These are phyloP conservation scores for Tetradesmus lagerheimii DNA, from an alignment of 139 green algal genomes.

Conservation along the genomic window DNA sequence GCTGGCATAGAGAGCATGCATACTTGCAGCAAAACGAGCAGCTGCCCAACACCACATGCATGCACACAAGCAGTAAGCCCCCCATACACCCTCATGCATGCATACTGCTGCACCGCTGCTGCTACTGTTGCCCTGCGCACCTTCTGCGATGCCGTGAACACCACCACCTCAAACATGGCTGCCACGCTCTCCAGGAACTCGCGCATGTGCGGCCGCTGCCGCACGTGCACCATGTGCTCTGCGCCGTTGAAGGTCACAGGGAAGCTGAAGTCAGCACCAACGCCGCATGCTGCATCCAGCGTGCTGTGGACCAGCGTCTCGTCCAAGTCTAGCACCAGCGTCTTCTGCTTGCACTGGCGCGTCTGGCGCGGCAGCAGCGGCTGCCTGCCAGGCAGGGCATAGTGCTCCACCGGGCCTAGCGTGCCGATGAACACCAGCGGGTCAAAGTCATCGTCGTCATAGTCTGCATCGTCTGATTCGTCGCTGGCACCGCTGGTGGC, in stretches of 20 bases:
- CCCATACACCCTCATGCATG: too few relatives aligned
- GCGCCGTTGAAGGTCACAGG: slow-evolving; percentile 73
- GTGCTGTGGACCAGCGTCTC: slow-evolving; percentile 98
- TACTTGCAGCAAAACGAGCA: background rate
- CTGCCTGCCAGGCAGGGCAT: background rate
- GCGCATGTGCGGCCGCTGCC: slow-evolving; percentile 44
- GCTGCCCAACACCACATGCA: background rate
- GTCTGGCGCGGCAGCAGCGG: slow-evolving; percentile 43
- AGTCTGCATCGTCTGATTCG: slow-evolving; percentile 29
- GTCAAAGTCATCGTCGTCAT: slow-evolving; percentile 49
- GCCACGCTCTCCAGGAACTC: slow-evolving; percentile 42
- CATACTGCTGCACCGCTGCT: background rate
- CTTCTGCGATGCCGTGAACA: slow-evolving; percentile 93
- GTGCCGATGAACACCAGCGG: slow-evolving; percentile 41
- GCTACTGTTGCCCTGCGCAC: background rate
- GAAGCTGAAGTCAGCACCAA: slow-evolving; percentile 89
- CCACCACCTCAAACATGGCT: slow-evolving; percentile 87
- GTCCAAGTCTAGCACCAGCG: slow-evolving; percentile 95
- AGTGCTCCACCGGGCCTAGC: slow-evolving; percentile 36
- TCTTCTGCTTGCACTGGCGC: slow-evolving; percentile 69
- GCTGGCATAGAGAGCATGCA: background rate
- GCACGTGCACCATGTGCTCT: slow-evolving; percentile 51
- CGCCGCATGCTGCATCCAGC: slow-evolving; percentile 81
- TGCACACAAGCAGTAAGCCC: background rate
- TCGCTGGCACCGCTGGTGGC: background rate